A percentile compares a stretch with the other conserved stretches of the same genome.
phyloP scores from a whole-genome alignment of 345 rosid genomes.

The Eucalyptus tenuipes region DNA sequence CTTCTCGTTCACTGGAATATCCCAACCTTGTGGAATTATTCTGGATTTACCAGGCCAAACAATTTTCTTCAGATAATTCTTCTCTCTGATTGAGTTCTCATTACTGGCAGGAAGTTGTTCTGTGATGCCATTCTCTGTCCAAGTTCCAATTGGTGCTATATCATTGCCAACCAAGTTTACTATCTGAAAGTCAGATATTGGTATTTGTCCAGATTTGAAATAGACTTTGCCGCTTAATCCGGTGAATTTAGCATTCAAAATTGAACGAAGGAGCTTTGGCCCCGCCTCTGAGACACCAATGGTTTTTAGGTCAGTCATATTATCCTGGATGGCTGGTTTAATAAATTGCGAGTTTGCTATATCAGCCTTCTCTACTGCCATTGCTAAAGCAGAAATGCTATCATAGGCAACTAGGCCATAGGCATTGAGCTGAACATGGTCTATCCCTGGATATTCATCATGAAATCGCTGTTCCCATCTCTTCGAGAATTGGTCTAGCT shows the following conservation, averaged over 20 bases:
- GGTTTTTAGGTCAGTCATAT: background rate
- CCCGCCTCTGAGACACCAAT: background rate
- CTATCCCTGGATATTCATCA: background rate
- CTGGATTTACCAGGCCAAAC: constrained; percentile 7
- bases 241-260: constrained; percentile 7
- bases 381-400: background rate
- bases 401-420: constrained; percentile 19
- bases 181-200: constrained; percentile 25
- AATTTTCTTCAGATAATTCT: background rate
- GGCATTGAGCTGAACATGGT: background rate
- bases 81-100: background rate
- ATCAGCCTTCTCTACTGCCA: background rate
- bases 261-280: background rate
- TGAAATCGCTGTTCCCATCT: constrained; percentile 15
- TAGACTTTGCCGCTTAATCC: constrained; percentile 27
- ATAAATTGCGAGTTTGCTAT: background rate
- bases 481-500: background rate
- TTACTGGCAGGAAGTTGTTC: background rate
- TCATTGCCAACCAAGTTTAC: constrained; percentile 16
- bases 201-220: constrained; percentile 16
- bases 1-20: background rate
- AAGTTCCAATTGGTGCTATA: constrained; percentile 15
- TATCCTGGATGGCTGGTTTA: background rate
- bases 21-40: constrained; percentile 4
- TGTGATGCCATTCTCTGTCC: constrained; percentile 12